Base-by-base conservation (phyloP, 169 alveolate species). In the Cystoisospora suis region DNA sequence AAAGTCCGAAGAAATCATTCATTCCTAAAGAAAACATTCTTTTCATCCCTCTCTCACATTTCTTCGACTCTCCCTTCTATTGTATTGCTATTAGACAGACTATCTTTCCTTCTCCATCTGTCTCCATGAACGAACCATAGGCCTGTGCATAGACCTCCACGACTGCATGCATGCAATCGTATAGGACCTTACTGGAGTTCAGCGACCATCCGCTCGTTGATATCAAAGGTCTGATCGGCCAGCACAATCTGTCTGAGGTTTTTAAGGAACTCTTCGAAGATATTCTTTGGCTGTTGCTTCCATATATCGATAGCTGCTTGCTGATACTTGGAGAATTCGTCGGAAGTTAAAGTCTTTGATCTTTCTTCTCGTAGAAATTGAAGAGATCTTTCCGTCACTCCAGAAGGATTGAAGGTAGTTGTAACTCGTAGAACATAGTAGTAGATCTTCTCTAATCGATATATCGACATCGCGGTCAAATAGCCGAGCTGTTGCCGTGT, bases 401-500 rank as follows among this genome's bases (percentile, higher is more conserved):
- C 34, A 0, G 77, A n/a, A 17, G 89, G 89, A 45, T 83, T 80
- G 23, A 40, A 53, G 20, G 80, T 7, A 1, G 89, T 29, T 1
- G 89, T 83, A 42, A 59, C 42, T 23, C 4, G 12, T 34, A 83
- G 59, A 3, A 20, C 23, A 29, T 42, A 83, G 45, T 83, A 83
- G 7, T 23, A 83, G 4, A 0, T 49, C 7, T 59, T 20, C 42
- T 83, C 89, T 5, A 83, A 7, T 3, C 89, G 77, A 3, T 17
- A 12, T 1, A n/a, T 17, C 4, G 23, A 0, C 89, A 83, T 83
- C 36, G 45, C 79, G 36, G 80, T 58, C 58, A 58, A 36, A 59
- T 83, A 83, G 5, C 89, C 89, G 29, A 83, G 59, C 77, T 83
- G 89, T 45, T 83, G 72, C 45, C 42, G 65, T 3, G 89, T 83